Evolutionary conservation across 2,329 filamentous ascomycete genomes (phyloP).

Genomic region (Tolypocladium pustulatum): DNA sequence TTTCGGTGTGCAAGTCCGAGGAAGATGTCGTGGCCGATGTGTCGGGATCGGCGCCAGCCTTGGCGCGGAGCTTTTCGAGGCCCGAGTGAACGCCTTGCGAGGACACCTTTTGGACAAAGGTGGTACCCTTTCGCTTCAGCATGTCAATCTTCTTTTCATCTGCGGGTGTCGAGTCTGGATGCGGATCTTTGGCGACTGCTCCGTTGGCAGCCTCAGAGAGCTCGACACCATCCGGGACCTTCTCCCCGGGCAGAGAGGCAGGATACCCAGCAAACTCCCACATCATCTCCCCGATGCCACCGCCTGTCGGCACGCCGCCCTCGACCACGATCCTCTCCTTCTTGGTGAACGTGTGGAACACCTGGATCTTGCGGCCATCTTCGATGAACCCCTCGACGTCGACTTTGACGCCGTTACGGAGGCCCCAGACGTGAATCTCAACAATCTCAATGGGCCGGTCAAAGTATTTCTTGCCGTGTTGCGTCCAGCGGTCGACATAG

Average conservation of each 20-base stretch:
- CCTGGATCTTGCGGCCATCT: slow-evolving; percentile 78
- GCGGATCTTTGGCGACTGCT: neutral
- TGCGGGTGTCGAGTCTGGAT: neutral
- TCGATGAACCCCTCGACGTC: slow-evolving; percentile 76
- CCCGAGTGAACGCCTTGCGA: slow-evolving; percentile 8
- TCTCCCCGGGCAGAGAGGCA: slow-evolving; percentile 14
- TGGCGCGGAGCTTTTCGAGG: slow-evolving; percentile 11
- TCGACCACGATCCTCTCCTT: slow-evolving; percentile 63
- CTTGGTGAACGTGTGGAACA: slow-evolving; percentile 69
- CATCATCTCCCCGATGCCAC: slow-evolving; percentile 38
- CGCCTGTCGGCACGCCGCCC: slow-evolving; percentile 38
- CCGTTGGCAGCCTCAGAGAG: slow-evolving; percentile 18
- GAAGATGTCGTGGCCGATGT: slow-evolving; percentile 5
- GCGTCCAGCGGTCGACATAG: slow-evolving; percentile 82
- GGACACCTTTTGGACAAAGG: slow-evolving; percentile 22
- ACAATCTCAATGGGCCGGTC: slow-evolving; percentile 76
- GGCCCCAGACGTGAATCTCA: slow-evolving; percentile 83
- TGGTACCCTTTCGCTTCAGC: slow-evolving; percentile 18
- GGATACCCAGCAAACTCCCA: slow-evolving; percentile 39
- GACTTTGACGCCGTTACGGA: slow-evolving; percentile 80
- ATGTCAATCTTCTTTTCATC: slow-evolving; percentile 8
- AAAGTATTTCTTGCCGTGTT: slow-evolving; percentile 64
- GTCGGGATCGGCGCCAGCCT: slow-evolving; percentile 6
- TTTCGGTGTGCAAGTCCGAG: slow-evolving; percentile 3
- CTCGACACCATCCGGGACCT: slow-evolving; percentile 25